Conservation (phyloP, 2,329 filamentous ascomycete genomes). For the Pseudonectria buxi region DNA sequence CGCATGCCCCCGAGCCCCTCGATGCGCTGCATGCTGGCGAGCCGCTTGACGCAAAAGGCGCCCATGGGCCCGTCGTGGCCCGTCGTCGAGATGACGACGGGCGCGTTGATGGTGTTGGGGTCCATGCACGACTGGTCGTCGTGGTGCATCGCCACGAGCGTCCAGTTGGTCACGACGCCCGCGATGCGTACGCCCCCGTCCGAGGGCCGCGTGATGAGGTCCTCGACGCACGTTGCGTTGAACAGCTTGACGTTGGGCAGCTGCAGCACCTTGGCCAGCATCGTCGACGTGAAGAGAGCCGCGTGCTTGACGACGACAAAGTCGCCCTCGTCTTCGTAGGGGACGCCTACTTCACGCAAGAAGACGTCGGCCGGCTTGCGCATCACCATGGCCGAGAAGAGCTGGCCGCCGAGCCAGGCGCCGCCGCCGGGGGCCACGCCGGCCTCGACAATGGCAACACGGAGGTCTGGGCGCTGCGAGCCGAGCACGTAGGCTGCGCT, state of each 20-base stretch:
- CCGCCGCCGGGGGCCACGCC: conserved; percentile 82
- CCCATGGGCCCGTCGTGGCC: conserved; percentile 89
- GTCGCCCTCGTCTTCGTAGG: conserved; percentile 81
- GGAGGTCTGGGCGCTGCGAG: conserved; percentile 77
- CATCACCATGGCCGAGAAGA: conserved; percentile 94
- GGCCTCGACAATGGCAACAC: conserved; percentile 86
- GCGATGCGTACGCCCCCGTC: conserved; percentile 60
- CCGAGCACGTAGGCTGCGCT: conserved; percentile 79
- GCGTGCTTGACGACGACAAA: conserved; percentile 94
- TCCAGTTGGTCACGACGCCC: conserved; percentile 95
- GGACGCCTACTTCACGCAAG: conserved; percentile 71
- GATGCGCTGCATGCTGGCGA: conserved; percentile 80
- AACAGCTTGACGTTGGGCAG: conserved; percentile 95
- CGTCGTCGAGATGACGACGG: conserved; percentile 80
- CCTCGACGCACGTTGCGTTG: conserved; percentile 89
- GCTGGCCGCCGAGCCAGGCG: conserved; percentile 88
- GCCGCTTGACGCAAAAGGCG: conserved; percentile 83
- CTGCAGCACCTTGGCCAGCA: conserved; percentile 73
- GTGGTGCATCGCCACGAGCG: conserved; percentile 78
- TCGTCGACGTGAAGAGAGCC: conserved; percentile 81
- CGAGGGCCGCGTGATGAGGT: conserved; percentile 74
- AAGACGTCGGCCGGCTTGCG: conserved; percentile 86
- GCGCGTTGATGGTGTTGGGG: conserved; percentile 92
- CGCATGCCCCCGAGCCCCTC: conserved; percentile 87
- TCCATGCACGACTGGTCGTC: conserved; percentile 95